Percentiles rank a stretch among this genome's conserved stretches.
Conservation (phyloP, 176 grass and related monocot genomes). For the Rhynchospora pubera region DNA sequence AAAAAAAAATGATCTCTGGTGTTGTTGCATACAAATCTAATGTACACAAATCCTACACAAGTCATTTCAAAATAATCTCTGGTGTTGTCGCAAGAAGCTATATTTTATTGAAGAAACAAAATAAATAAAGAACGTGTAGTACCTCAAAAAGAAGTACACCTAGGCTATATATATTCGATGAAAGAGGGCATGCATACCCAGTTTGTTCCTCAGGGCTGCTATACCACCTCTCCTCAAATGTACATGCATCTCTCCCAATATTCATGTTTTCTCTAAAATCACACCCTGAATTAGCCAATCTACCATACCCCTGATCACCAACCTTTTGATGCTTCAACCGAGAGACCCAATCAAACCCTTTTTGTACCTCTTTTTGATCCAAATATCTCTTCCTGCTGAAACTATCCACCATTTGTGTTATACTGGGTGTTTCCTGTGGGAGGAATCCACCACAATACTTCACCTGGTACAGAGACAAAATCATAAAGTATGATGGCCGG, state of each 20-base stretch:
- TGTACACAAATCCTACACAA: background rate
- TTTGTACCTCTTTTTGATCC: slow-evolving; percentile 31
- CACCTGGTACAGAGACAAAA: slow-evolving; percentile 45
- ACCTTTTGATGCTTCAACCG: slow-evolving; percentile 64
- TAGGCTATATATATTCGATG: slow-evolving; percentile 83
- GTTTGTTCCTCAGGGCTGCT: slow-evolving; percentile 63
- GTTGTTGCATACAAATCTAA: background rate
- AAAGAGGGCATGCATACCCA: slow-evolving; percentile 29
- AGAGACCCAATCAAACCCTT: slow-evolving; percentile 26
- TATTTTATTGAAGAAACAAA: background rate
- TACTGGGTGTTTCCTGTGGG: slow-evolving; percentile 40
- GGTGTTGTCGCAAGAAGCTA: background rate
- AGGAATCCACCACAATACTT: slow-evolving; percentile 65
- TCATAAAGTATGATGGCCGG: slow-evolving; percentile 63
- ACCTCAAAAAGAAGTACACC: slow-evolving; percentile 99
- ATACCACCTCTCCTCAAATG: slow-evolving; percentile 89
- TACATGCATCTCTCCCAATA: slow-evolving; percentile 46
- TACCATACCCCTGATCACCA: slow-evolving; percentile 24
- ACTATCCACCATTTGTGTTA: slow-evolving; percentile 26
- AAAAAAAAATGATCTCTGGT: too few relatives aligned
- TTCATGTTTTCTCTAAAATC: slow-evolving; percentile 32
- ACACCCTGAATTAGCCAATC: slow-evolving; percentile 22
- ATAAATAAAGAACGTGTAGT: slow-evolving; percentile 17
- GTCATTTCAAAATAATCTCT: slow-evolving; percentile 4
- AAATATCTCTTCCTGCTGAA: slow-evolving; percentile 55